Evolutionary conservation across 1,284 basidiomycete species (phyloP).

Genomic region (Xerocomus tenax): DNA sequence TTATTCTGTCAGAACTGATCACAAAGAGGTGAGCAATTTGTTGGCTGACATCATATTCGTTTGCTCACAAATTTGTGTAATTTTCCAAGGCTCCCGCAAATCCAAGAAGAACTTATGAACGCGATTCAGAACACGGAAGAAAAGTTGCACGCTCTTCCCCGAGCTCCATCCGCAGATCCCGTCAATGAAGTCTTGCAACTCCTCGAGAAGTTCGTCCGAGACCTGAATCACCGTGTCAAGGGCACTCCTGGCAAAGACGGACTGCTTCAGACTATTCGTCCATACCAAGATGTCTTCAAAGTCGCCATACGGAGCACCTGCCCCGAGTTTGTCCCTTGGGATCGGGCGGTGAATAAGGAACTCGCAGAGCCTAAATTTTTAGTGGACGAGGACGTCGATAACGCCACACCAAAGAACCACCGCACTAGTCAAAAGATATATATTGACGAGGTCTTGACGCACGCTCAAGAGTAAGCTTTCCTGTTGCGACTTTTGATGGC

Average conservation of each 20-base stretch:
- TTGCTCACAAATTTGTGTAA: background rate
- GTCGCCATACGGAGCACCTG: slow-evolving; percentile 43
- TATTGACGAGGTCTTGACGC: slow-evolving; percentile 48
- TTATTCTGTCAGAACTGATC: slow-evolving; percentile 51
- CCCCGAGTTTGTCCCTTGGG: slow-evolving; percentile 41
- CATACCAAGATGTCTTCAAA: slow-evolving; percentile 42
- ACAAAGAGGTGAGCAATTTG: slow-evolving; percentile 39
- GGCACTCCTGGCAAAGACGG: slow-evolving; percentile 46
- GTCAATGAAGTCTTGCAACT: slow-evolving; percentile 45
- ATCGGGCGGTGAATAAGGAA: background rate
- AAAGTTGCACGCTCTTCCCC: slow-evolving; percentile 42
- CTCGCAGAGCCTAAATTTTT: slow-evolving; percentile 33
- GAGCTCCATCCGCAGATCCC: slow-evolving; percentile 47
- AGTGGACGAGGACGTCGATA: slow-evolving; percentile 32
- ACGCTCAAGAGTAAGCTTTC: slow-evolving; percentile 40
- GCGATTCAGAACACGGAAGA: slow-evolving; percentile 36
- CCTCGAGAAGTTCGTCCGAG: slow-evolving; percentile 40
- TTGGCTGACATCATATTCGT: background rate
- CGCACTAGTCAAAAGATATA: slow-evolving; percentile 33
- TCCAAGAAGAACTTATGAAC: slow-evolving; percentile 44
- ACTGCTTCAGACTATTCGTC: slow-evolving; percentile 47
- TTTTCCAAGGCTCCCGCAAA: slow-evolving; percentile 50
- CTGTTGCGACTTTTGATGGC: background rate
- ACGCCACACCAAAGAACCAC: slow-evolving; percentile 19
- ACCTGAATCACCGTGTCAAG: slow-evolving; percentile 40